Conservation (phyloP, 345 rosid species). For the Ailanthus altissimus region DNA sequence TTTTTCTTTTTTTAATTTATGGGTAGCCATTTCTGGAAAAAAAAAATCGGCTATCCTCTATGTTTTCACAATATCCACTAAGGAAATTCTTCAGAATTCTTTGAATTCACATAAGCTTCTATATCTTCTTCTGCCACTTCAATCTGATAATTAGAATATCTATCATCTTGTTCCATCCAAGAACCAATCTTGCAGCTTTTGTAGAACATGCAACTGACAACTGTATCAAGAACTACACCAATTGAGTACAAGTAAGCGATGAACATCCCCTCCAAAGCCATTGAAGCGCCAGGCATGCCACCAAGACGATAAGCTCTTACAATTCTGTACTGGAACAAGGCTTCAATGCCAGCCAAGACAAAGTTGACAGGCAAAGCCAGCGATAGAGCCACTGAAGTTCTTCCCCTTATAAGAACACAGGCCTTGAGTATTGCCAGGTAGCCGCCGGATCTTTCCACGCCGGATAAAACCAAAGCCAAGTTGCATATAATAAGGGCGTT, state of each 20-base stretch:
- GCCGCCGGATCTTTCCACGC: conserved; percentile 51
- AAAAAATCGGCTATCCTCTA: not conserved
- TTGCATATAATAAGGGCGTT: conserved; percentile 62
- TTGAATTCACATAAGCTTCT: conserved; percentile 24
- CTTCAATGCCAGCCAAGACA: conserved; percentile 68
- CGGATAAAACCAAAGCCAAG: conserved; percentile 68
- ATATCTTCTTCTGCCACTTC: conserved; percentile 38
- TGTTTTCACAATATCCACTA: conserved; percentile 16
- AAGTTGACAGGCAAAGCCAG: conserved; percentile 64
- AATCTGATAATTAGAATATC: conserved; percentile 29
- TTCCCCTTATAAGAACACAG: conserved; percentile 57
- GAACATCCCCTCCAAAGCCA: conserved; percentile 54
- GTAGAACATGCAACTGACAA: conserved; percentile 56
- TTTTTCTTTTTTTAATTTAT: not conserved
- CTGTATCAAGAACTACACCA: conserved; percentile 66
- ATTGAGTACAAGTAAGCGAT: conserved; percentile 73
- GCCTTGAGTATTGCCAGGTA: conserved; percentile 61
- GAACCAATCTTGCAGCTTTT: conserved; percentile 50
- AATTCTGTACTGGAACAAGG: conserved; percentile 65
- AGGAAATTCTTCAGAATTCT: conserved; percentile 32
- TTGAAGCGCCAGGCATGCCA: conserved; percentile 19
- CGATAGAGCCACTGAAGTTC: conserved; percentile 63
- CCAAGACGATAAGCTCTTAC: conserved; percentile 35
- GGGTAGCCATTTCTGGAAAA: not conserved
- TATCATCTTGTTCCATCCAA: conserved; percentile 29